Conservation (phyloP, 257 asterid species). For the Solanum tarapatanum region DNA sequence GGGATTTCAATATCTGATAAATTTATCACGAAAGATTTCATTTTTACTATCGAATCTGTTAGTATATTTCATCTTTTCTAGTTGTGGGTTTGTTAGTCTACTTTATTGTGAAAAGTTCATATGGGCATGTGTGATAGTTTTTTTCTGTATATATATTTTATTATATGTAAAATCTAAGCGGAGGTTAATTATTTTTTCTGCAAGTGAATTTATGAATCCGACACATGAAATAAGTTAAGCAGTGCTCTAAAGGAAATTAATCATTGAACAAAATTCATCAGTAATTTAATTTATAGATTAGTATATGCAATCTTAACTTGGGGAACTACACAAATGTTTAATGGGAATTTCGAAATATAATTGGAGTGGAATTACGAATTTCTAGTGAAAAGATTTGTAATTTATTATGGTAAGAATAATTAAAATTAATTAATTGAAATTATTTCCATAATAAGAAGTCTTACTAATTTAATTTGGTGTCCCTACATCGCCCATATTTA, state of each 20-base stretch:
- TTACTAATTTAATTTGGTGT: no score
- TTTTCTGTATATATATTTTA: no score
- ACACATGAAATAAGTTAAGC: no score
- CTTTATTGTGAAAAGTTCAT: background rate
- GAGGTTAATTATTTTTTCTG: no score
- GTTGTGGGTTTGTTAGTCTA: background rate
- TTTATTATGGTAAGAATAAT: no score
- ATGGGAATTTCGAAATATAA: background rate
- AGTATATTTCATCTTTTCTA: background rate
- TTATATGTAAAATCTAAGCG: no score
- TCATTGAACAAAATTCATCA: background rate
- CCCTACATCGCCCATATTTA: background rate
- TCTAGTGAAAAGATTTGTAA: background rate
- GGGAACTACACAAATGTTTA: background rate
- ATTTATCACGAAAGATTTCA: background rate
- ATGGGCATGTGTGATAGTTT: background rate
- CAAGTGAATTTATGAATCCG: no score
- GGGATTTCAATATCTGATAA: background rate
- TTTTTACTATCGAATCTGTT: background rate
- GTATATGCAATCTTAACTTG: background rate
- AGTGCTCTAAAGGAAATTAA: background rate
- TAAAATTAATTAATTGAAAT: no score
- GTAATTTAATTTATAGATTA: background rate
- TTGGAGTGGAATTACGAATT: background rate
- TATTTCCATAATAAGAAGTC: background rate